Evolutionary conservation across 768 basidiomycete species (phyloP).

Genomic region (Mycena amicta): DNA sequence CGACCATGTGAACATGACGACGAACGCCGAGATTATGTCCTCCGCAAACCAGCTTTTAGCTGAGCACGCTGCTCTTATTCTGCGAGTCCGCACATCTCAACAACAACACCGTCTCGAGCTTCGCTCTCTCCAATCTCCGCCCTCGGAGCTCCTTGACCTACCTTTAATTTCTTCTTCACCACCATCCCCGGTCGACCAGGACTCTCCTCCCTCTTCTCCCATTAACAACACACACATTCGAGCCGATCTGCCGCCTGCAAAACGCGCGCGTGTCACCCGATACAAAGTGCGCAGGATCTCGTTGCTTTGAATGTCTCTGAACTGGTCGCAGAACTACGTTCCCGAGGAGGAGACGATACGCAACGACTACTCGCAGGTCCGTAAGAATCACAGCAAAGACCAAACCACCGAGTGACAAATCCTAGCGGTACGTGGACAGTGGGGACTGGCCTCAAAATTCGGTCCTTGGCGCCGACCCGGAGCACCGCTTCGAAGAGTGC

Average conservation of each 20-base stretch:
- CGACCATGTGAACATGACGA: slow-evolving; percentile 19
- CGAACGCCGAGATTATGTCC: slow-evolving; percentile 54
- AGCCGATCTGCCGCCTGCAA: slow-evolving; percentile 60
- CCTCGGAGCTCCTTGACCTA: slow-evolving; percentile 54
- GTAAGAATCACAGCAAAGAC: not conserved
- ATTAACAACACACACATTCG: slow-evolving; percentile 35
- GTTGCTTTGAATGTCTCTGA: not conserved
- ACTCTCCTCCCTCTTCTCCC: slow-evolving; percentile 53
- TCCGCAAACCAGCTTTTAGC: slow-evolving; percentile 69
- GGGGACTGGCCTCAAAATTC: slow-evolving; percentile 95
- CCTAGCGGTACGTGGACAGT: slow-evolving; percentile 81
- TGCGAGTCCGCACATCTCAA: slow-evolving; percentile 58
- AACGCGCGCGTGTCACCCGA: slow-evolving; percentile 68
- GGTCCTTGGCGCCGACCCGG: slow-evolving; percentile 87
- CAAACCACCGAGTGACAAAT: not conserved
- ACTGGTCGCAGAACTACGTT: slow-evolving; percentile 62
- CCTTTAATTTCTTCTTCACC: slow-evolving; percentile 63
- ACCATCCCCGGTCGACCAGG: slow-evolving; percentile 45
- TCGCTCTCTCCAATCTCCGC: slow-evolving; percentile 55
- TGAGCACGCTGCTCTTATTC: slow-evolving; percentile 59
- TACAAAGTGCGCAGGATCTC: slow-evolving; percentile 47
- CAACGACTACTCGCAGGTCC: slow-evolving; percentile 76
- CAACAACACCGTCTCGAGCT: slow-evolving; percentile 59
- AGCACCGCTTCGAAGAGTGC: slow-evolving; percentile 91
- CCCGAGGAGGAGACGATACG: slow-evolving; percentile 95